phyloP scores from a whole-genome alignment of 805 yeast species.

The Blastobotrys chiropterorum region DNA sequence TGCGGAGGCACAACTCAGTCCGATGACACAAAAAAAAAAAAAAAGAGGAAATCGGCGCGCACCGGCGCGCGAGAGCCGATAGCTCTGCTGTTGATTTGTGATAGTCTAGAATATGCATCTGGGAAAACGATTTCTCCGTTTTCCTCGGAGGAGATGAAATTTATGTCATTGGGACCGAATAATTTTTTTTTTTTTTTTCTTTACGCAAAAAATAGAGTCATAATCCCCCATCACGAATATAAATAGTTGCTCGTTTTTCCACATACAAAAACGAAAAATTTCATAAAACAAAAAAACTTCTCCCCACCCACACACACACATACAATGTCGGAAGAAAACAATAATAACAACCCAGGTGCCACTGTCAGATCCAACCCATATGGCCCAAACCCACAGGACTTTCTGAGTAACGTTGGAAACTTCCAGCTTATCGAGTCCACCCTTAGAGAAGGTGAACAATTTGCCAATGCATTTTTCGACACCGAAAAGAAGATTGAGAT shows the following conservation, averaged over 20 bases:
- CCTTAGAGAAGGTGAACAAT: constrained; percentile 96
- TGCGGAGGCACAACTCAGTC: too few relatives aligned
- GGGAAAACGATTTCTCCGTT: too few relatives aligned
- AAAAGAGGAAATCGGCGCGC: too few relatives aligned
- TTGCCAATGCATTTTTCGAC: constrained; percentile 92
- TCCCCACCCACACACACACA: background rate
- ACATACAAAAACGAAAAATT: background rate
- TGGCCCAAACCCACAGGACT: constrained; percentile 94
- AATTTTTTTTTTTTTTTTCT: background rate
- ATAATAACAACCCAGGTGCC: background rate
- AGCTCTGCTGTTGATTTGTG: too few relatives aligned
- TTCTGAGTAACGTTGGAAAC: constrained; percentile 76
- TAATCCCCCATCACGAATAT: background rate
- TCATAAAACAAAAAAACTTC: background rate
- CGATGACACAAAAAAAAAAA: too few relatives aligned
- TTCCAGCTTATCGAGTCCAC: constrained; percentile 95
- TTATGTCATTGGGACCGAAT: too few relatives aligned
- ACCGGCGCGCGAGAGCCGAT: too few relatives aligned
- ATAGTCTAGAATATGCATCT: too few relatives aligned
- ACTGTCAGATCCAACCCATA: constrained; percentile 58
- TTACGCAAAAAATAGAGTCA: background rate
- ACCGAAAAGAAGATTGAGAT: constrained; percentile 95
- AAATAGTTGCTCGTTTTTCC: background rate
- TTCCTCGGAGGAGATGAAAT: too few relatives aligned
- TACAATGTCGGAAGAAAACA: background rate